Base-by-base conservation (phyloP, 2,329 filamentous ascomycete species). In the Aspergillus eucalypticola region DNA sequence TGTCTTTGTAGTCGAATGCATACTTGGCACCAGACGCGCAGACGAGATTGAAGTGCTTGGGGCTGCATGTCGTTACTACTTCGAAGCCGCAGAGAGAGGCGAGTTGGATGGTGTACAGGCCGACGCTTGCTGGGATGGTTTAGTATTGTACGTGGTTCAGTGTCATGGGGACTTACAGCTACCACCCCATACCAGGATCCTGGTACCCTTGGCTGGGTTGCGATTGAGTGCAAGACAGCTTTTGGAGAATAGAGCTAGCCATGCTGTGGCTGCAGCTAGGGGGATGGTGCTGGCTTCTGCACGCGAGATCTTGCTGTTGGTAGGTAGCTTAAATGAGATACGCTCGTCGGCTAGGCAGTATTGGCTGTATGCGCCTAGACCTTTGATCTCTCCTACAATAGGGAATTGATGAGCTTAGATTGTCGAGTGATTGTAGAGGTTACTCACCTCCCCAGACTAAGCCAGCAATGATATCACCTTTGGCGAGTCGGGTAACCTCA, bases 151-250 rank as follows among this genome's bases (percentile, higher is more conserved):
- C 11, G 5, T 19, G 11, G 21, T 3, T 19, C 21, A 5, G 5
- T 17, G 2, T 21, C 10, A 17, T 42, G 15, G n/a, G 13, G 46
- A 27, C 70, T 67, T 70, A 74, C 78, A 80, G 39, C 78, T 80
- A 35, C 78, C 79, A 21, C 77, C 79, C 76, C 77, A 82, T 13
- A 82, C 69, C 5, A 82, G 67, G 3, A 82, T 65, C 27, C 64
- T 68, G 10, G 49, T 60, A 0, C 42, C 54, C 35, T 51, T 15
- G 1, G 48, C 55, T 3, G 59, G 50, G 3, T 60, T 53, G 32
- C 64, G 59, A 59, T 73, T 53, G 58, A 81, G 75, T n/a, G 61
- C 61, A 8, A 81, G 65, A 39, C 72, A 76, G 2, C 70, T 65
- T 42, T 73, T 71, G 0, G 77, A 79, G 53, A 78, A 80, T 0